phyloP scores from a whole-genome alignment of 352 stramenopile species.

The Phytophthora quininea region DNA sequence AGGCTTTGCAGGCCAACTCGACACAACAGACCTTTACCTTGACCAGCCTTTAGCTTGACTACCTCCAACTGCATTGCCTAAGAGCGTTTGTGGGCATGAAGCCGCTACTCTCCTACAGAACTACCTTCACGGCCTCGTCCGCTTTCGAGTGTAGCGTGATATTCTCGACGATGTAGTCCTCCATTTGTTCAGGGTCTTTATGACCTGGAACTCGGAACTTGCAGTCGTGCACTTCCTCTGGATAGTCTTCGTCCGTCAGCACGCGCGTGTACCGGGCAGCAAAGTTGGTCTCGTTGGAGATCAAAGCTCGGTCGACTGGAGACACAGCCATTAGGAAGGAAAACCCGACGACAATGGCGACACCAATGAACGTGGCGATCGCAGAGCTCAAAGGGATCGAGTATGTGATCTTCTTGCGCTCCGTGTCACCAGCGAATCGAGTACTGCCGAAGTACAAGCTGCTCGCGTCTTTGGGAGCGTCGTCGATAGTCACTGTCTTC shows the following conservation, averaged over 20 bases:
- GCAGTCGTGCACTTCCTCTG: conserved; percentile 39
- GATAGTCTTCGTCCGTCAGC: conserved; percentile 47
- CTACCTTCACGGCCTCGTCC: conserved; percentile 23
- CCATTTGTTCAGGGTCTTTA: conserved; percentile 34
- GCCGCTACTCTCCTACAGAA: conserved; percentile 9
- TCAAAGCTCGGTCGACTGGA: conserved; percentile 41
- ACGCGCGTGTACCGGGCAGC: conserved; percentile 37
- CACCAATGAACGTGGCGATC: conserved; percentile 49
- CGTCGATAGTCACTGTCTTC: conserved; percentile 26
- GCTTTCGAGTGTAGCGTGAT: conserved; percentile 35
- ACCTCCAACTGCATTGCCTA: neutral
- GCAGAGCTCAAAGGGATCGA: conserved; percentile 45
- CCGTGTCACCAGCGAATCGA: conserved; percentile 41
- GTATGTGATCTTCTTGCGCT: conserved; percentile 55
- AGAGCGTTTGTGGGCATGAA: neutral
- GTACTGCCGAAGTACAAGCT: conserved; percentile 30
- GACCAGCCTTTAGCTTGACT: neutral
- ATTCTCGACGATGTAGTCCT: conserved; percentile 51
- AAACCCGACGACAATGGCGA: conserved; percentile 39
- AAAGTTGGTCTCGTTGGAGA: conserved; percentile 33
- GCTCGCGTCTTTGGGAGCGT: conserved; percentile 4
- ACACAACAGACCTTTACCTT: neutral
- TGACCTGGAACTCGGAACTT: conserved; percentile 21
- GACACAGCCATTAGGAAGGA: conserved; percentile 31
- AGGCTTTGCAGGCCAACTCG: neutral